Percentiles rank a stretch among this genome's conserved stretches.
phyloP scores from a whole-genome alignment of 306 rosid species.

The Albizia julibrissin region DNA sequence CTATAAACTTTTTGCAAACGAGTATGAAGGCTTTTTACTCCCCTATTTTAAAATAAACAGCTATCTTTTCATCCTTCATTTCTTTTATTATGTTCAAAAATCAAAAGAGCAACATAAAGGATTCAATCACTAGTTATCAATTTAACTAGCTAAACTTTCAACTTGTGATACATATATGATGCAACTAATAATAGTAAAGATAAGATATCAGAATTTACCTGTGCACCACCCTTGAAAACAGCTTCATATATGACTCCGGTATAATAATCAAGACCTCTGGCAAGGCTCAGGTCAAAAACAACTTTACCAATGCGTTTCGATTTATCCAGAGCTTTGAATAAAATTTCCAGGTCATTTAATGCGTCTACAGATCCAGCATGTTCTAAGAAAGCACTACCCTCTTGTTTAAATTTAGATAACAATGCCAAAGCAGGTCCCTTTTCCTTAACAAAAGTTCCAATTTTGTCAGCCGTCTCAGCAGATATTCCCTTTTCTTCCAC shows the following conservation, averaged over 20 bases:
- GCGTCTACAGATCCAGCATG: conserved; percentile 63
- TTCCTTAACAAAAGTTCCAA: conserved; percentile 76
- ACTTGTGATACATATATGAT: background rate
- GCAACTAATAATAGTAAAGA: conserved; percentile 6
- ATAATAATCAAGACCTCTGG: conserved; percentile 97
- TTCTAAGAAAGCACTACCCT: conserved; percentile 65
- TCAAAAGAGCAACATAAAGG: background rate
- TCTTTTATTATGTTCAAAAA: background rate
- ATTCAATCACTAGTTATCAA: background rate
- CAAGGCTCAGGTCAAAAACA: conserved; percentile 95
- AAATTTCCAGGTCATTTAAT: conserved; percentile 75
- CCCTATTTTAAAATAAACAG: background rate
- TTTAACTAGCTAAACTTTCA: background rate
- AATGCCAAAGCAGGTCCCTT: conserved; percentile 79
- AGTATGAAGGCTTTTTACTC: background rate
- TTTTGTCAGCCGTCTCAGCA: conserved; percentile 76
- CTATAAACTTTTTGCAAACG: background rate
- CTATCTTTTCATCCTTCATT: background rate
- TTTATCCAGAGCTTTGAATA: conserved; percentile 75
- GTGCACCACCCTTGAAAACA: conserved; percentile 79
- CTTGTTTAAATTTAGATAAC: conserved; percentile 68
- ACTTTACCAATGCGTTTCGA: conserved; percentile 70
- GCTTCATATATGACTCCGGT: conserved; percentile 97
- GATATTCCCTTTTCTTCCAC: conserved; percentile 89
- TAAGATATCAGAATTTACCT: conserved; percentile 52